Evolutionary conservation across 139 green algal species (phyloP), one percentile per base, ranked within the genome.

Genomic region (Volvox reticuliferus): DNA sequence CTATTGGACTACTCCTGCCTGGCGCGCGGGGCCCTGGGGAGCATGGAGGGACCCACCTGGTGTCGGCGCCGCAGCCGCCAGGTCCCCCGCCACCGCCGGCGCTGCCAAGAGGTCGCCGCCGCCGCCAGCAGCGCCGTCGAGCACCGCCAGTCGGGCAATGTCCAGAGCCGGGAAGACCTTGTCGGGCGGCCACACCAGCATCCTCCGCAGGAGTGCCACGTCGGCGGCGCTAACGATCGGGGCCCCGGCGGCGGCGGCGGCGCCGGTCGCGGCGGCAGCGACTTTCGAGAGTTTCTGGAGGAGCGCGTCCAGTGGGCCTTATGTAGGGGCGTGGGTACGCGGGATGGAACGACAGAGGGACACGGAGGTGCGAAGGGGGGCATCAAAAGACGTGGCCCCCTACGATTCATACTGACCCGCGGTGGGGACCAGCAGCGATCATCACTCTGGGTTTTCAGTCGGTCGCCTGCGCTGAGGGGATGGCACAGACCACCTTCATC

Each of bases 131-230:
- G 28, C 61, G 13, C 50, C 24, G 75, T 96, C 82, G 65, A 98
- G 93, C 16, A 90, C 91, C 36, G 95, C 68, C 71, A 96, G 79
- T n/a, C 97, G 93, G 0, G 95, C 93, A 3, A 98, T 85, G 86
- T 98, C 97, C 14, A 98, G 90, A 0, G 91, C 93, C 3, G 97
- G 97, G 91, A 98, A 98, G 18, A 98, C 90, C 61, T 93, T 82
- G 28, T 20, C 30, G 0, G 93, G 82, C 14, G 97, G 97, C 96
- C 96, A 98, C 20, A 75, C 55, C 89, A 98, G 93, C 90, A 98
- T 86, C 32, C 89, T 32, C 32, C 62, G 79, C 13, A 97, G 91
- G 82, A 96, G 63, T 0, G 50, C 61, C 18, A 94, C n/a, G 61
- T 94, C 69, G 13, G 84, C 93, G 0, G 69, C 44, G 3, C 63